phyloP scores from a whole-genome alignment of 805 yeast genomes.

The Hanseniaspora valbyensis region DNA sequence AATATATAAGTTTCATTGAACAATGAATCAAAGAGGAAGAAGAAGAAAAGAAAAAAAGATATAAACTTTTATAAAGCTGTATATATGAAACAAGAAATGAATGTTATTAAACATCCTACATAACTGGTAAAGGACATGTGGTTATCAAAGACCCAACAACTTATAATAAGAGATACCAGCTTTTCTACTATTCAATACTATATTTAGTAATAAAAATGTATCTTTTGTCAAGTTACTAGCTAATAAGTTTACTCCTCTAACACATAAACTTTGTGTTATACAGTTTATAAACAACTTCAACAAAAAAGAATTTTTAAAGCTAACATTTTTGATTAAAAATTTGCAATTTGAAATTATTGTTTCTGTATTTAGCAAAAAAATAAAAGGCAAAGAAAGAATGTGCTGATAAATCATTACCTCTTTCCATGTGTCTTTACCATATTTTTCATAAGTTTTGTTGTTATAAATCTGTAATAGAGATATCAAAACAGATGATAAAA shows the following conservation, averaged over 20 bases:
- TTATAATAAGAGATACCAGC: slow-evolving; percentile 47
- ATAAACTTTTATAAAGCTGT: neutral
- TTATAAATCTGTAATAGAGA: slow-evolving; percentile 50
- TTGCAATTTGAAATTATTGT: slow-evolving; percentile 8
- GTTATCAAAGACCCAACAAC: slow-evolving; percentile 44
- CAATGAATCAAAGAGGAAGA: too few relatives aligned
- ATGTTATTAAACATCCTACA: slow-evolving; percentile 42
- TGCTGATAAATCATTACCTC: slow-evolving; percentile 56
- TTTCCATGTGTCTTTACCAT: slow-evolving; percentile 49
- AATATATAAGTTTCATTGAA: too few relatives aligned
- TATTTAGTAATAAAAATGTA: slow-evolving; percentile 4
- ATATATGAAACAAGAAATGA: slow-evolving; percentile 33
- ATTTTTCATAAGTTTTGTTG: slow-evolving; percentile 38
- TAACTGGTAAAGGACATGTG: slow-evolving; percentile 31
- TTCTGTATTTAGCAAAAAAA: slow-evolving; percentile 21
- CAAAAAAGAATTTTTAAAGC: slow-evolving; percentile 21
- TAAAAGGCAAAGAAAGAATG: slow-evolving; percentile 44
- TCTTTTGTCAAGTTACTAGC: slow-evolving; percentile 31
- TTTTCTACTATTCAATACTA: slow-evolving; percentile 33
- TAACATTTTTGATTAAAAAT: slow-evolving; percentile 17
- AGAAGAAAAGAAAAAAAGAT: too few relatives aligned
- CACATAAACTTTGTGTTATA: slow-evolving; percentile 49
- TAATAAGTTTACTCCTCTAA: slow-evolving; percentile 54
- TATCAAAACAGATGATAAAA: slow-evolving; percentile 39
- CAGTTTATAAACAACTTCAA: slow-evolving; percentile 34